Conservation (phyloP, 2,329 filamentous ascomycete genomes). For the Chaetomiaceae sp. region DNA sequence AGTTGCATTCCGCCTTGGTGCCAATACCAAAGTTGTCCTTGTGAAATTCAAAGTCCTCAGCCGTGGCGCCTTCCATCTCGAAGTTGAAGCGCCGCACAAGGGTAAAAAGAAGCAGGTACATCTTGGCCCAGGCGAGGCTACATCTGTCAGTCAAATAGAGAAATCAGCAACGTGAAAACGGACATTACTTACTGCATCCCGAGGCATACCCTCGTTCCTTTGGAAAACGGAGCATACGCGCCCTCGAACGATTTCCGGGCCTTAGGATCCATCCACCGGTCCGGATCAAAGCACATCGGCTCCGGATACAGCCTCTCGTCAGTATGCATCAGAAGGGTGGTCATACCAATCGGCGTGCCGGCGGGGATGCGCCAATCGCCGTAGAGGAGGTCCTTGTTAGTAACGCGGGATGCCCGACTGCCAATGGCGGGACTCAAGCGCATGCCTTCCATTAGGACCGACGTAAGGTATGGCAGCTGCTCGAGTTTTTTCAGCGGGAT, state of each 20-base stretch:
- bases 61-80: neutral
- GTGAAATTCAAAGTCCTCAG: neutral
- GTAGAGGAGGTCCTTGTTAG: conserved; percentile 23
- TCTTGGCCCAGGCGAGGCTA: neutral
- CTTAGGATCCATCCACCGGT: conserved; percentile 25
- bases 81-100: neutral
- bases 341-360: conserved; percentile 27
- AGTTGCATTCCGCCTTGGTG: neutral
- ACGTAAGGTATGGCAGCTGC: conserved; percentile 35
- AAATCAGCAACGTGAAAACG: too few relatives aligned
- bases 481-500: conserved; percentile 26
- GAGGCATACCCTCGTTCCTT: conserved; percentile 21
- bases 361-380: conserved; percentile 23
- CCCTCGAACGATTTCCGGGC: conserved; percentile 16
- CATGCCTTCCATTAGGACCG: conserved; percentile 40
- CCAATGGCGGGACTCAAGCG: conserved; percentile 38
- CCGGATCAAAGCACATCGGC: conserved; percentile 23
- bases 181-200: conserved; percentile 26
- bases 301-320: conserved; percentile 19
- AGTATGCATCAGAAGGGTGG: conserved; percentile 21
- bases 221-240: conserved; percentile 22
- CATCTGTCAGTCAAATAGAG: too few relatives aligned
- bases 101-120: neutral
- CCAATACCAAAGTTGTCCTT: neutral
- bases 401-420: conserved; percentile 36